Conservation (phyloP, 345 rosid species). For the Cochlearia excelsa region DNA sequence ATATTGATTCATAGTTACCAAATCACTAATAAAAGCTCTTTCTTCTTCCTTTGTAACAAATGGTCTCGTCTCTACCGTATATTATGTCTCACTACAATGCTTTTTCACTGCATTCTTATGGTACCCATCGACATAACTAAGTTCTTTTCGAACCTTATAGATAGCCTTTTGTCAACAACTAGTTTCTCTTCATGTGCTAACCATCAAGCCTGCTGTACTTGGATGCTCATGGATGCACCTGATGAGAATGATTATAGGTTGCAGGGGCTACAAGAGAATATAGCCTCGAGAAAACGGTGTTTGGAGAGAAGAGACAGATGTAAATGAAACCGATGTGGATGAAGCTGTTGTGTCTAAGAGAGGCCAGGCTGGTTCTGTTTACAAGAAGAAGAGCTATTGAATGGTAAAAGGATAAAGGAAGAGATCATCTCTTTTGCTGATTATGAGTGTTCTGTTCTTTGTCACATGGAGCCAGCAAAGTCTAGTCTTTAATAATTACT, state of each 20-base stretch:
- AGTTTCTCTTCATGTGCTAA: no score
- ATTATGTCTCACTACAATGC: no score
- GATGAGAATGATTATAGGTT: conserved; percentile 33
- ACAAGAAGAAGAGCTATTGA: conserved; percentile 20
- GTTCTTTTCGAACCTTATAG: no score
- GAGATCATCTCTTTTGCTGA: not conserved
- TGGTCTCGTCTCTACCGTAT: no score
- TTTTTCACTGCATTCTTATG: no score
- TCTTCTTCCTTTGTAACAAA: no score
- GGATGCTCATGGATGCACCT: conserved; percentile 3
- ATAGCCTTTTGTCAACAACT: no score
- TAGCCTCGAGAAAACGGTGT: not conserved
- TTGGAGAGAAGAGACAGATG: not conserved
- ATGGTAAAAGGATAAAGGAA: conserved; percentile 25
- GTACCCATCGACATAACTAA: no score
- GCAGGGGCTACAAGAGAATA: conserved; percentile 15
- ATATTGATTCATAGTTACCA: no score
- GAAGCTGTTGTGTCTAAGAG: conserved; percentile 25
- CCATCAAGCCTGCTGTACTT: no score
- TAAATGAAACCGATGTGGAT: conserved; percentile 1
- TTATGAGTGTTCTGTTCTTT: conserved; percentile 18
- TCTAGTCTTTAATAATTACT: conserved; percentile 18
- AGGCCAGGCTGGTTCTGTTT: not conserved
- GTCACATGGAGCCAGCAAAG: conserved; percentile 22
- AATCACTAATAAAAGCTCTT: no score